A percentile compares a stretch with the other conserved stretches of the same genome.
Conservation (phyloP, 768 basidiomycete genomes). For the Macrolepiota albuminosa region DNA sequence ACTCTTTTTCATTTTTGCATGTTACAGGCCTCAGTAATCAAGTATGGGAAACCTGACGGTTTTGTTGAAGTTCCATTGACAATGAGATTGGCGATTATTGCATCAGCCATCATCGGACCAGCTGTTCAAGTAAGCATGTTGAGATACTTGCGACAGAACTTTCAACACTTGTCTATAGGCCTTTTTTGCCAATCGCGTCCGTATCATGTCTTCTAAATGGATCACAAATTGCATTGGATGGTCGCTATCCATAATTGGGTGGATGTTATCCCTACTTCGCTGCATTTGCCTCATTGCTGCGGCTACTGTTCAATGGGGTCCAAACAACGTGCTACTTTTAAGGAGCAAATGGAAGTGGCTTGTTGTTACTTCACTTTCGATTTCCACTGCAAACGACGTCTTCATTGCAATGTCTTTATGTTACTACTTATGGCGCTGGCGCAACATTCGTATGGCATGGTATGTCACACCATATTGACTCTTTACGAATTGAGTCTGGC, state of each 20-base stretch:
- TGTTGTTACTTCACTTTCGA: too few species aligned
- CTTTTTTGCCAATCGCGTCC: neutral
- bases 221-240: neutral
- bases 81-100: neutral
- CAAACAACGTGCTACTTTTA: neutral
- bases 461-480: neutral
- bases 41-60: neutral
- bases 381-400: neutral
- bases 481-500: too few species aligned
- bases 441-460: neutral
- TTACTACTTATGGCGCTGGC: neutral
- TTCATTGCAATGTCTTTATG: neutral
- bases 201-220: neutral
- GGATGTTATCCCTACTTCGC: neutral
- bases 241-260: too few species aligned
- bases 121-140: neutral
- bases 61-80: neutral
- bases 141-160: neutral
- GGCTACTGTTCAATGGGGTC: neutral
- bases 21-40: neutral
- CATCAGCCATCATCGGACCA: neutral
- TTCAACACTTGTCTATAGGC: neutral
- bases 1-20: neutral
- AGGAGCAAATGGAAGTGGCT: neutral
- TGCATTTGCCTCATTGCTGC: neutral